A percentile compares a stretch with the other conserved stretches of the same genome.
Evolutionary conservation across 257 asterid genomes (phyloP).

Genomic region (Solanum stenotomum): DNA sequence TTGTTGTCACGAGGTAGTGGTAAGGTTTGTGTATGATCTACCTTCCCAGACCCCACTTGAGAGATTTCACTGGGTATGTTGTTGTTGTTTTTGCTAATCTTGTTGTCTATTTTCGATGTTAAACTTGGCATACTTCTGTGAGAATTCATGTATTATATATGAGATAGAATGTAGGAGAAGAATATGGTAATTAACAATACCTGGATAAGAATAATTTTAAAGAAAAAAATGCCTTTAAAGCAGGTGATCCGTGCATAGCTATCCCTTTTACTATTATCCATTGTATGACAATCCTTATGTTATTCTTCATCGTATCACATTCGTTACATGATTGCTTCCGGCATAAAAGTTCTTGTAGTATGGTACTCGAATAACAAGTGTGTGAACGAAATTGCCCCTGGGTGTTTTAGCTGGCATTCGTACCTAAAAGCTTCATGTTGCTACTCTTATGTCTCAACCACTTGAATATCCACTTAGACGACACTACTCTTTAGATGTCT

Average conservation of each 20-base stretch:
- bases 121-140: background rate
- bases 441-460: background rate
- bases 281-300: background rate
- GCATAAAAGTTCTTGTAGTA: background rate
- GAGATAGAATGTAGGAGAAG: background rate
- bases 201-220: background rate
- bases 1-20: background rate
- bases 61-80: background rate
- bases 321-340: background rate
- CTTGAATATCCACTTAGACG: background rate
- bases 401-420: background rate
- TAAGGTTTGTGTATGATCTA: background rate
- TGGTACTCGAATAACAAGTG: background rate
- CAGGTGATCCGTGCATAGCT: background rate
- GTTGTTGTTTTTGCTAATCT: background rate
- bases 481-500: background rate
- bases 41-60: background rate
- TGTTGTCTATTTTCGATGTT: background rate
- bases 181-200: background rate
- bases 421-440: background rate
- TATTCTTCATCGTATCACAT: background rate
- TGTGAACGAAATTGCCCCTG: background rate
- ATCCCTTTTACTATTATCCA: background rate
- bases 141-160: background rate
- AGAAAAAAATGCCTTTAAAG: background rate